A percentile compares a stretch with the other conserved stretches of the same genome.
phyloP scores from a whole-genome alignment of 1,139 yeast species.

The Meyerozyma sp. region DNA sequence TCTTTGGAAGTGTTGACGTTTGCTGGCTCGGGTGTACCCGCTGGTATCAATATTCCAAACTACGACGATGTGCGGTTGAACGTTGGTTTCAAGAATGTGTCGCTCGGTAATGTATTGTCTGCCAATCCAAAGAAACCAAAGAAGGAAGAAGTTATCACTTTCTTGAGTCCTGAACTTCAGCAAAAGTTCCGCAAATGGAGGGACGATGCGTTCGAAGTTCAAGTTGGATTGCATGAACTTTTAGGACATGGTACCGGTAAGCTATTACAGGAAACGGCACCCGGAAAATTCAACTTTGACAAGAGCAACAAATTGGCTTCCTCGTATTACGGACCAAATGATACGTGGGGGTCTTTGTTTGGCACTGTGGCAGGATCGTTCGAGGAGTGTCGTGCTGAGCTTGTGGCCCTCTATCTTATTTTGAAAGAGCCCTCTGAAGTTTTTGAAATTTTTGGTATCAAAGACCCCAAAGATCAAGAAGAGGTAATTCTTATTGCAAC shows the following conservation, averaged over 20 bases:
- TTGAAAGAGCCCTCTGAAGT: constrained; percentile 56
- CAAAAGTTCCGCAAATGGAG: constrained; percentile 64
- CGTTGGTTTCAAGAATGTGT: constrained; percentile 83
- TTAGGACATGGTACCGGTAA: constrained; percentile 94
- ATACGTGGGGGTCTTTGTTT: constrained; percentile 86
- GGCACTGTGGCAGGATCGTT: constrained; percentile 80
- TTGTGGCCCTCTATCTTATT: constrained; percentile 77
- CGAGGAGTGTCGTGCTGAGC: constrained; percentile 91
- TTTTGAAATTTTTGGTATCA: constrained; percentile 68
- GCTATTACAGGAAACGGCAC: constrained; percentile 58
- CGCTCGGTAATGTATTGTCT: constrained; percentile 77
- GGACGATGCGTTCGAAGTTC: constrained; percentile 83
- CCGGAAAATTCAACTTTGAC: constrained; percentile 71
- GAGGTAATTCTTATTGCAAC: constrained; percentile 64
- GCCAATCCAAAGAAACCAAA: constrained; percentile 61
- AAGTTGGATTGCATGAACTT: constrained; percentile 87
- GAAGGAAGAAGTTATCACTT: constrained; percentile 64
- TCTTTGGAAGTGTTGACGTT: constrained; percentile 84
- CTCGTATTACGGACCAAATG: constrained; percentile 71
- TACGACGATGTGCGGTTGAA: constrained; percentile 83
- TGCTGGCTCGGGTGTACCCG: constrained; percentile 87
- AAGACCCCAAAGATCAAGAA: constrained; percentile 50
- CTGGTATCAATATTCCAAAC: constrained; percentile 89
- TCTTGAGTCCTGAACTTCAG: constrained; percentile 49
- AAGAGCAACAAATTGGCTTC: constrained; percentile 58